Evolutionary conservation across 2,329 filamentous ascomycete genomes (phyloP).

Genomic region (Stromatinia cepivora): DNA sequence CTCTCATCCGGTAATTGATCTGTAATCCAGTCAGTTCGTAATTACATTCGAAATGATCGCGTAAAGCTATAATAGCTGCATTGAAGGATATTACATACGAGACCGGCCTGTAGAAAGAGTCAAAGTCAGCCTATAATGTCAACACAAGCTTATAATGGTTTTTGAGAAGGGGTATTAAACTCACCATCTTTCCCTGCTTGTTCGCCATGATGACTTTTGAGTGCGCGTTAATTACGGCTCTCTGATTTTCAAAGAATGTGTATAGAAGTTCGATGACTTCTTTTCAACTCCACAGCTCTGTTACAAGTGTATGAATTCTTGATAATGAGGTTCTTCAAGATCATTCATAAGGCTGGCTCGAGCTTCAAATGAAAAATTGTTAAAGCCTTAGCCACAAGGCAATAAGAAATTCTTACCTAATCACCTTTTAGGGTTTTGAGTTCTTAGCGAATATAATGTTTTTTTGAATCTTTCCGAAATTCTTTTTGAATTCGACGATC

Average conservation of each 20-base stretch:
- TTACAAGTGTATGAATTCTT: slow-evolving; percentile 26
- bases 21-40: slow-evolving; percentile 44
- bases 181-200: slow-evolving; percentile 99
- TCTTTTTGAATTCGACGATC: slow-evolving; percentile 27
- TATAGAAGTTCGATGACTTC: slow-evolving; percentile 41
- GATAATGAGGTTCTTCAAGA: slow-evolving; percentile 23
- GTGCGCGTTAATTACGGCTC: slow-evolving; percentile 43
- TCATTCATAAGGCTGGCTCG: slow-evolving; percentile 16
- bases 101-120: slow-evolving; percentile 61
- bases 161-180: slow-evolving; percentile 47
- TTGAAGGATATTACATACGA: slow-evolving; percentile 55
- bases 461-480: slow-evolving; percentile 13
- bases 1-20: slow-evolving; percentile 99
- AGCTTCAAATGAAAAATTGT: slow-evolving; percentile 20
- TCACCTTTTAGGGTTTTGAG: slow-evolving; percentile 22
- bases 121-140: slow-evolving; percentile 61
- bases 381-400: slow-evolving; percentile 21
- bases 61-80: slow-evolving; percentile 41
- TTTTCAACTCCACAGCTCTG: slow-evolving; percentile 38
- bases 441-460: slow-evolving; percentile 17
- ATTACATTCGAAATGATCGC: slow-evolving; percentile 18
- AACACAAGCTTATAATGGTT: slow-evolving; percentile 49
- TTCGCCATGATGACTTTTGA: slow-evolving; percentile 64
- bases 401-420: slow-evolving; percentile 20
- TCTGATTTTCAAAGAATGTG: slow-evolving; percentile 42